phyloP scores from a whole-genome alignment of 75 land plant genomes.

The Selaginella moellendorffii region DNA sequence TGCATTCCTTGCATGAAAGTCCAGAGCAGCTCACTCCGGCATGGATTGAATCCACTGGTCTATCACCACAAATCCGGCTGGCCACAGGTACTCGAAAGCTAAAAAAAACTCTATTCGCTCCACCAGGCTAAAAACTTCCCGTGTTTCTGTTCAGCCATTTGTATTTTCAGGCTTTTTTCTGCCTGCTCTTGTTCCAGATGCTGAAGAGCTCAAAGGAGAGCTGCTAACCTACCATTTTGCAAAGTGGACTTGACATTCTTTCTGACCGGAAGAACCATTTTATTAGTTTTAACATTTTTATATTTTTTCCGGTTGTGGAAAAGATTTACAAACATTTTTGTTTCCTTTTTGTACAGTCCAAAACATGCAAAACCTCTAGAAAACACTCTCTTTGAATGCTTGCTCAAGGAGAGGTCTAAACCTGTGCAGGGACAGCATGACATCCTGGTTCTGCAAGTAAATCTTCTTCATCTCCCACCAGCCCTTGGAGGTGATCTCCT shows the following conservation, averaged over 20 bases:
- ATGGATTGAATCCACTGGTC: not conserved
- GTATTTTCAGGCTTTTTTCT: not conserved
- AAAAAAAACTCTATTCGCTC: too few relatives aligned
- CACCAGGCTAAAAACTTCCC: too few relatives aligned
- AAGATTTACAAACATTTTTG: too few relatives aligned
- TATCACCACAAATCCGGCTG: not conserved
- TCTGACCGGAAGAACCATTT: too few relatives aligned
- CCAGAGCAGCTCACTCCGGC: not conserved
- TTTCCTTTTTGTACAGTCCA: too few relatives aligned
- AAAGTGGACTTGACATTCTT: too few relatives aligned
- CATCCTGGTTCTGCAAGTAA: conserved; percentile 1
- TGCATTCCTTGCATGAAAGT: not conserved
- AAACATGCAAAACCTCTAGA: too few relatives aligned
- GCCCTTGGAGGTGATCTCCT: conserved; percentile 3
- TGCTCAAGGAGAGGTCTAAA: conserved; percentile 1
- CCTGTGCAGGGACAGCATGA: not conserved
- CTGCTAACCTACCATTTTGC: too few relatives aligned
- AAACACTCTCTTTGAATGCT: not conserved
- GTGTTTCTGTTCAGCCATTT: not conserved
- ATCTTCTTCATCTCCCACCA: conserved; percentile 9
- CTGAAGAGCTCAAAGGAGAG: not conserved
- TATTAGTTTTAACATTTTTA: too few relatives aligned
- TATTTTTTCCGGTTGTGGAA: too few relatives aligned
- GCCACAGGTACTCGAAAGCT: not conserved
- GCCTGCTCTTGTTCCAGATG: not conserved